Evolutionary conservation across 108 stramenopile genomes (phyloP), one percentile per base, ranked within the genome.

Genomic region (Fistulifera solaris): DNA sequence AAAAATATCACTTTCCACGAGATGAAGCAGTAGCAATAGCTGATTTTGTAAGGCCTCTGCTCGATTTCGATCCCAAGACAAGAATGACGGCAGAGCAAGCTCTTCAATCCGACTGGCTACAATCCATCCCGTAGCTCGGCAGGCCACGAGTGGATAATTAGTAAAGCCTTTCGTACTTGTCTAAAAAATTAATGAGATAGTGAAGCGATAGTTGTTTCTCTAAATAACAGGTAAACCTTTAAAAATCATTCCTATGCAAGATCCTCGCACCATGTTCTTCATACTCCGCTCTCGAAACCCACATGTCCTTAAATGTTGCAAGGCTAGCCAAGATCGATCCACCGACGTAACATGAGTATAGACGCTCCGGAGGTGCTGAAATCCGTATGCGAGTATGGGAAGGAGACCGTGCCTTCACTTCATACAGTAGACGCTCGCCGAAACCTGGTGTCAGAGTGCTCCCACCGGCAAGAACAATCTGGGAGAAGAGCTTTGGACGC

Each of bases 301-400:
- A 99, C 94, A 99, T 94, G 59, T 72, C 71, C 88, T 95, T 93
- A 75, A 99, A 99, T 10, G 95, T 97, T 0, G 94, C 83, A 41
- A 99, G 89, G 73, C 96, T 96, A 19, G 96, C 96, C 53, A 98
- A 68, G 53, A 99, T 96, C 25, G 90, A 90, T 27, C 97, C 97
- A 51, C 97, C 97, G 11, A 92, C 89, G 89, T 94, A 98, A 10
- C 83, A 77, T 16, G 84, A 87, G 65, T 94, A 67, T 48, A 82
- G 73, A 54, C 93, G 68, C 52, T 91, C 93, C n/a, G 87, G 89
- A 16, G 93, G 93, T 43, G 93, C 93, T 50, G 87, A 83, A 51
- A 94, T 88, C 68, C 87, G 67, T 85, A 94, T 88, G 67, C 80
- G 82, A 15, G 83, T 88, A 54, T 84, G 80, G 21, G 77, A 66